Conservation (phyloP, 805 yeast species). For the Saccharomyces mikatae region DNA sequence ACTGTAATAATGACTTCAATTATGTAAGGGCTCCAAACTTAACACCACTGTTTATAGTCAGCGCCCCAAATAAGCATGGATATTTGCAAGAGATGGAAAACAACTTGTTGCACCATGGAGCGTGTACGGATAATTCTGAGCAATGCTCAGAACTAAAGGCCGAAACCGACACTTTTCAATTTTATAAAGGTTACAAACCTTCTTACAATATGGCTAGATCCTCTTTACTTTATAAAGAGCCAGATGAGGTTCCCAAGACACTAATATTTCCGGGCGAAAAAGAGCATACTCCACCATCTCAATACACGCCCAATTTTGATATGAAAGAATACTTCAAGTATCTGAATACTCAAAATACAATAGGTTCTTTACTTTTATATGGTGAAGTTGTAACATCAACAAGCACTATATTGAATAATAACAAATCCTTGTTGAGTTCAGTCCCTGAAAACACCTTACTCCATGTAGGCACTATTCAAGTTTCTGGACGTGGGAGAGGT, state of each 20-base stretch:
- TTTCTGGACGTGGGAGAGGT: constrained; percentile 89
- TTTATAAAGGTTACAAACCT: constrained; percentile 16
- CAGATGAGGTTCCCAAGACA: constrained; percentile 49
- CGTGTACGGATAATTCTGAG: constrained; percentile 31
- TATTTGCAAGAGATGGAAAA: constrained; percentile 11
- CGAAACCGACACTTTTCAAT: constrained; percentile 19
- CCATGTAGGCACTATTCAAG: constrained; percentile 69
- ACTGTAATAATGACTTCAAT: constrained; percentile 47
- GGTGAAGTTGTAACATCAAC: constrained; percentile 92
- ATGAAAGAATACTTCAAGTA: constrained; percentile 43
- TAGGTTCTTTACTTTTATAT: constrained; percentile 63
- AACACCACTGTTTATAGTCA: constrained; percentile 54
- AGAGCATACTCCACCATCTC: constrained; percentile 41
- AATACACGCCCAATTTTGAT: constrained; percentile 67
- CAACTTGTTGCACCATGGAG: constrained; percentile 5
- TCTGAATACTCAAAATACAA: constrained; percentile 28
- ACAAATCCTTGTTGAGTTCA: constrained; percentile 48
- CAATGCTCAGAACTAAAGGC: constrained; percentile 39
- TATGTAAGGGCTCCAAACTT: constrained; percentile 49
- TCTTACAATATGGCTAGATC: constrained; percentile 9
- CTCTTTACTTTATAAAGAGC: constrained; percentile 35
- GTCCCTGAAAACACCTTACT: constrained; percentile 30
- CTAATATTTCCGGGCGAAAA: constrained; percentile 36
- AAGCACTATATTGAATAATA: constrained; percentile 65
- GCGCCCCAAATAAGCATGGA: constrained; percentile 8